Percentiles rank a stretch among this genome's conserved stretches.
phyloP scores from a whole-genome alignment of 495 filamentous ascomycete species.

The Cercophora newfieldiana region DNA sequence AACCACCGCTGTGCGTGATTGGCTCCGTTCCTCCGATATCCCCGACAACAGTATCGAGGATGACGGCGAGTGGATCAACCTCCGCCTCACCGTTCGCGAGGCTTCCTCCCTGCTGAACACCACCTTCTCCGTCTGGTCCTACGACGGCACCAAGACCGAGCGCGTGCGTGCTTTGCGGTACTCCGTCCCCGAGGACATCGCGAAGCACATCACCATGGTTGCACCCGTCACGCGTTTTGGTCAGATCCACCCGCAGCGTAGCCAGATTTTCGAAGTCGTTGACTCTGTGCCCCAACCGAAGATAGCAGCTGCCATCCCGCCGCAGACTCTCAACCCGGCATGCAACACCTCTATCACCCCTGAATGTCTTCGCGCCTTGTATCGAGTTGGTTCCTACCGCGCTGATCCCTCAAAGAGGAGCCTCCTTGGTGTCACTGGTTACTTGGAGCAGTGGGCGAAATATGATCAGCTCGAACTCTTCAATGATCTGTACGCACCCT shows the following conservation, averaged over 20 bases:
- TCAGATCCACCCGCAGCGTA: slow-evolving; percentile 22
- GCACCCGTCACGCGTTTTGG: slow-evolving; percentile 62
- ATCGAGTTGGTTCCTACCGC: slow-evolving; percentile 56
- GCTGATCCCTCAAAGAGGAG: slow-evolving; percentile 48
- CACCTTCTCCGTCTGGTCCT: slow-evolving; percentile 53
- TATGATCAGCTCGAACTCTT: slow-evolving; percentile 26
- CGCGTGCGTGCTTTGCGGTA: slow-evolving; percentile 60
- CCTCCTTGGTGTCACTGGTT: slow-evolving; percentile 58
- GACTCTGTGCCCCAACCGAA: neutral
- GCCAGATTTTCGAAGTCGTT: neutral
- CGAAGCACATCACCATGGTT: slow-evolving; percentile 55
- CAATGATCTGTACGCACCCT: slow-evolving; percentile 29
- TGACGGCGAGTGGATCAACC: slow-evolving; percentile 59
- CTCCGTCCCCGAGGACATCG: slow-evolving; percentile 55
- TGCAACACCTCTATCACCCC: slow-evolving; percentile 60
- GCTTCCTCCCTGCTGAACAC: slow-evolving; percentile 57
- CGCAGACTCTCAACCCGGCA: slow-evolving; percentile 30
- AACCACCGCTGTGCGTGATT: slow-evolving; percentile 44
- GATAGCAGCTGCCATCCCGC: slow-evolving; percentile 14
- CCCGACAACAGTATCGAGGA: slow-evolving; percentile 42
- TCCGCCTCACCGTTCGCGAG: slow-evolving; percentile 50
- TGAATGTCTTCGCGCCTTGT: slow-evolving; percentile 58
- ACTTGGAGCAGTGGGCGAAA: slow-evolving; percentile 49
- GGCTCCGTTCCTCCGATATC: slow-evolving; percentile 51
- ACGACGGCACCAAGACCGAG: slow-evolving; percentile 21